Conservation (phyloP, 1,139 yeast species). For the Trichomonascaceae sp. region DNA sequence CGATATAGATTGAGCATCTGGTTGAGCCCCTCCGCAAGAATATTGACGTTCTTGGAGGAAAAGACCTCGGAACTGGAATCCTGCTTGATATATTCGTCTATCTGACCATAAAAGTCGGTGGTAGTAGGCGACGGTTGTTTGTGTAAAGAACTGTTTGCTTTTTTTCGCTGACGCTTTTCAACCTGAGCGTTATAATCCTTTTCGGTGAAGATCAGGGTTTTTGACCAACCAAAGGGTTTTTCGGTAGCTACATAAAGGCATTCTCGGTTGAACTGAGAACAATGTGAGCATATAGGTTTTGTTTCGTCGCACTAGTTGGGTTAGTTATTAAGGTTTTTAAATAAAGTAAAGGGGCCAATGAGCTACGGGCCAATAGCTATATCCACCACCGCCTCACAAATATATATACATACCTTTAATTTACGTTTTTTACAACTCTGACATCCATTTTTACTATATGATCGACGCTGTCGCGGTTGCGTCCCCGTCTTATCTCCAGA, state of each 20-base stretch:
- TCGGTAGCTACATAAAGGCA: slow-evolving; percentile 38
- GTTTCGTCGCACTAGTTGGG: slow-evolving; percentile 46
- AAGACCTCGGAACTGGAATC: background rate
- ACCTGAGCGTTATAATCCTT: slow-evolving; percentile 1
- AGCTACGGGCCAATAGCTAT: too few relatives aligned
- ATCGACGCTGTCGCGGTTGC: slow-evolving; percentile 5
- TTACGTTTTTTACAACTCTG: slow-evolving; percentile 57
- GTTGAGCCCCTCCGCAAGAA: slow-evolving; percentile 3
- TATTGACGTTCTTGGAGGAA: background rate
- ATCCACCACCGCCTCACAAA: background rate
- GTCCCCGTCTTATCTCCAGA: background rate
- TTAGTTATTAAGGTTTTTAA: background rate
- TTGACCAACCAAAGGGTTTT: slow-evolving; percentile 1
- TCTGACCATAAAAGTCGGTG: background rate
- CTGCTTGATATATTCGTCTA: background rate
- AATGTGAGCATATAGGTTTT: slow-evolving; percentile 55
- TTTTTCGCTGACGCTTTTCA: background rate
- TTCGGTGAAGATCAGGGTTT: slow-evolving; percentile 3
- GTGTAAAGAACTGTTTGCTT: background rate
- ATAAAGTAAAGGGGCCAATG: background rate
- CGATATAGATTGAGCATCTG: slow-evolving; percentile 3
- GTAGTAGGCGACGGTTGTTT: background rate
- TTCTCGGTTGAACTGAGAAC: slow-evolving; percentile 43
- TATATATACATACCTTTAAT: slow-evolving; percentile 35
- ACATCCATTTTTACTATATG: slow-evolving; percentile 57